Conservation (phyloP, 352 stramenopile species). For the Elongisporangium undulatum region DNA sequence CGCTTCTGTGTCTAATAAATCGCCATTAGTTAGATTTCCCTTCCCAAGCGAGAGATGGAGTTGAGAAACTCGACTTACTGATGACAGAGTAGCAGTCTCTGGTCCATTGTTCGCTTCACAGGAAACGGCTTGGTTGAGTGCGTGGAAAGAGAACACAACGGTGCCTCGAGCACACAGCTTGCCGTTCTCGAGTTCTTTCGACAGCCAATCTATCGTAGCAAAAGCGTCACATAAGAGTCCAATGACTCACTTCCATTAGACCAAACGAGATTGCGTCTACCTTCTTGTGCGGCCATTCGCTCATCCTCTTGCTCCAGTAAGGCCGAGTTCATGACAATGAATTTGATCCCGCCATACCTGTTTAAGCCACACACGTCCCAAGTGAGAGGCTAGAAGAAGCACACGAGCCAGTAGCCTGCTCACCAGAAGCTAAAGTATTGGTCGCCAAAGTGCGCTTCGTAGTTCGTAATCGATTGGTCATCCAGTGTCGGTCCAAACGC, state of each 20-base stretch:
- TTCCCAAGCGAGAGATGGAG: neutral
- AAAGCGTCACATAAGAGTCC: neutral
- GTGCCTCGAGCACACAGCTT: conserved; percentile 71
- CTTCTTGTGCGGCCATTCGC: conserved; percentile 42
- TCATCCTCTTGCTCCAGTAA: conserved; percentile 27
- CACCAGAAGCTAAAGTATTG: conserved; percentile 77
- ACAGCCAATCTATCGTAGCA: conserved; percentile 51
- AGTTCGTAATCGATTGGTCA: conserved; percentile 14
- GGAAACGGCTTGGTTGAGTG: conserved; percentile 10
- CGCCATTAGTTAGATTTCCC: neutral
- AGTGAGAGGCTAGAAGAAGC: neutral
- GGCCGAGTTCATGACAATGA: conserved; percentile 66
- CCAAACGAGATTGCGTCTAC: conserved; percentile 16
- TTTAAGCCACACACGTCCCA: neutral
- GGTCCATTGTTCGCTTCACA: neutral
- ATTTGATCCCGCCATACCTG: conserved; percentile 78
- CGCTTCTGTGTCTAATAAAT: conserved; percentile 19
- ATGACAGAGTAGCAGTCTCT: conserved; percentile 1
- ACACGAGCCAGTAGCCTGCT: neutral
- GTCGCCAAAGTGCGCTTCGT: conserved; percentile 58
- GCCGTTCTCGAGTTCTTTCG: conserved; percentile 76
- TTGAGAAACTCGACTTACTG: neutral
- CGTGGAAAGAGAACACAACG: conserved; percentile 47
- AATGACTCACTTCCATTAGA: neutral
- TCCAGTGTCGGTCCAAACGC: conserved; percentile 8